Evolutionary conservation across 78 protist genomes (phyloP), one percentile per base, ranked within the genome.

Genomic region (Polysphondylium violaceum): DNA sequence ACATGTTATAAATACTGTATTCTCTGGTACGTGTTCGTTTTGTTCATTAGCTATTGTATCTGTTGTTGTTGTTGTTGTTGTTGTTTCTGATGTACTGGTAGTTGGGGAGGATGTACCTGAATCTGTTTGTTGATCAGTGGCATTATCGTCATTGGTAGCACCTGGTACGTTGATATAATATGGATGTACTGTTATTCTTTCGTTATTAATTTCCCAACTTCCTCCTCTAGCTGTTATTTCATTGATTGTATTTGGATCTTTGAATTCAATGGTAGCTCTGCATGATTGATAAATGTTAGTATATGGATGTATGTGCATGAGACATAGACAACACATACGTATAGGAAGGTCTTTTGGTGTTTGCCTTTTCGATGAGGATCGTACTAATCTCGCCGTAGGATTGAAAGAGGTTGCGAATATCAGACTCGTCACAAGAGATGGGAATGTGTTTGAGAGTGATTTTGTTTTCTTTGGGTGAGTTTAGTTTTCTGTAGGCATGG

Each of bases 331-430:
- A 59, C 3, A 38, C 73, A 38, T 65, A 65, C 73, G 19, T 33
- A 38, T 69, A 58, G 5, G 73, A 25, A 44, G 76, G 69, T 16
- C 25, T 51, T 40, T 83, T 83, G 7, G 91, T 83, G 50, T 56
- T 58, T 40, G 91, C 76, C 29, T 40, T 29, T 51, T 83, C 79
- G 29, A 69, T 23, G 19, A 35, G 12, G 8, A 41, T 9, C 21
- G 8, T 44, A 36, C 38, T 16, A 83, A 83, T 71, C 21, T 67
- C 11, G 31, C 91, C 91, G 41, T 55, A 69, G 29, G 17, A 40
- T 1, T 31, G 7, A 60, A 83, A 69, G 3, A 83, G 12, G 5
- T 36, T n/a, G 8, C 40, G 14, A 21, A 83, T n/a, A 33, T 43
- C 41, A 1, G 9, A 27, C 43, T 83, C 77, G 6, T 23, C 21